Conservation (phyloP, 305 asterid species). For the Solanum hybrid region DNA sequence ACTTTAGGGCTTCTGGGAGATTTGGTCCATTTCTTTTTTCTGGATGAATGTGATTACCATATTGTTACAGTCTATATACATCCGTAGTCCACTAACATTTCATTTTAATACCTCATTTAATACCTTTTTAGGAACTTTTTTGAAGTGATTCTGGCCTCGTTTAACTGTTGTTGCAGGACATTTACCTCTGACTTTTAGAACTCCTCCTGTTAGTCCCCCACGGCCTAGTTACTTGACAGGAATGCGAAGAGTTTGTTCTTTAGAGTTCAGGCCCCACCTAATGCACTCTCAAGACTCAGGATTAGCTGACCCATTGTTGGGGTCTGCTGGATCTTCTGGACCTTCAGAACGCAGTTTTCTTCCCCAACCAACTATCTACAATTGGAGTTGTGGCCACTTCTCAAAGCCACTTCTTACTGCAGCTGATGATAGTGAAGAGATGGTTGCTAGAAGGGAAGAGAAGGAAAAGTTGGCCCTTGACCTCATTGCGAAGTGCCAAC, state of each 20-base stretch:
- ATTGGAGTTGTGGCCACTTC: conserved; percentile 98
- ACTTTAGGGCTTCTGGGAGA: not conserved
- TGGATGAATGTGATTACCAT: not conserved
- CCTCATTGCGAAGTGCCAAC: conserved; percentile 84
- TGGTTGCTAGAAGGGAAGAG: conserved; percentile 74
- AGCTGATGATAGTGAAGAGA: conserved; percentile 80
- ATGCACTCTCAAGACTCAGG: conserved; percentile 89
- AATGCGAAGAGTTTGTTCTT: conserved; percentile 91
- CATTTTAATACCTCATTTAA: not conserved
- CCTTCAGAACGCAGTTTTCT: conserved; percentile 88
- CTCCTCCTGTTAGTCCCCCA: conserved; percentile 99
- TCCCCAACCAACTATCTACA: conserved; percentile 89
- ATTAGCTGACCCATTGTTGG: conserved; percentile 90
- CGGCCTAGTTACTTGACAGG: conserved; percentile 83
- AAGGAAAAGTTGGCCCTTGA: conserved; percentile 76
- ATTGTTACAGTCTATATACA: not conserved
- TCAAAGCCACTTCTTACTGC: conserved; percentile 95
- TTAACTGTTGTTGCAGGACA: conserved; percentile 42
- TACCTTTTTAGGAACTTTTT: not conserved
- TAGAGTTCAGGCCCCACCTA: conserved; percentile 92
- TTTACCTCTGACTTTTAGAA: conserved; percentile 84
- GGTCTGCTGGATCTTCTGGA: conserved; percentile 61
- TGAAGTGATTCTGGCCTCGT: not conserved
- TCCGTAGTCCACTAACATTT: not conserved
- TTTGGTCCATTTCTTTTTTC: not conserved